Evolutionary conservation across 2,329 filamentous ascomycete genomes (phyloP).

Genomic region (Ilyonectria sp.): DNA sequence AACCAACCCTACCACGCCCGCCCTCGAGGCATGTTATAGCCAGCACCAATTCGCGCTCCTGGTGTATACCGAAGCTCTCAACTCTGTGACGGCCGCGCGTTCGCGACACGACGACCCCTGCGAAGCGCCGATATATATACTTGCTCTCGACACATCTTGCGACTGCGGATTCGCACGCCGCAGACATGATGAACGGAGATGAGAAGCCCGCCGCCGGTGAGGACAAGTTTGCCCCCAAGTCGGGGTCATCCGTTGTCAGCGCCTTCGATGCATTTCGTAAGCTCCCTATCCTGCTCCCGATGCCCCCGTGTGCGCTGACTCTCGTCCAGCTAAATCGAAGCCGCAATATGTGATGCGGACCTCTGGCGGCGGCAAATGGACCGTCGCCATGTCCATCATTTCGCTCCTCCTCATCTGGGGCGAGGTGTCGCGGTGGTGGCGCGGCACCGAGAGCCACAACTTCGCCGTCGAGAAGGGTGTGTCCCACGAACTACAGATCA

Average conservation of each 20-base stretch:
- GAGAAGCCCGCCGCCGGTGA: constrained; percentile 78
- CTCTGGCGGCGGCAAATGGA: constrained; percentile 93
- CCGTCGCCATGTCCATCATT: constrained; percentile 82
- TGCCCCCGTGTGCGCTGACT: constrained; percentile 32
- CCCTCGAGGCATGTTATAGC: constrained; percentile 43
- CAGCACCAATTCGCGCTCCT: constrained; percentile 36
- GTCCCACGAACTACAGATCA: constrained; percentile 90
- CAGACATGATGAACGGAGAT: constrained; percentile 81
- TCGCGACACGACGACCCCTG: constrained; percentile 28
- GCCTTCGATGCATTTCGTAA: constrained; percentile 98
- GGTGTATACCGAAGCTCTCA: constrained; percentile 36
- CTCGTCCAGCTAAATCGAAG: constrained; percentile 88
- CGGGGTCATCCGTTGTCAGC: constrained; percentile 73
- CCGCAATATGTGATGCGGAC: constrained; percentile 90
- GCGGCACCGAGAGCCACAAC: constrained; percentile 86
- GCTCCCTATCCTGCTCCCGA: constrained; percentile 50
- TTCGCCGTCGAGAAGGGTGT: constrained; percentile 96
- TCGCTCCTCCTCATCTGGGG: constrained; percentile 83
- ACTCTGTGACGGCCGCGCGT: constrained; percentile 24
- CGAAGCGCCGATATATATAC: constrained; percentile 28
- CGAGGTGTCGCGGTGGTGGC: constrained; percentile 88
- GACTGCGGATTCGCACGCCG: constrained; percentile 2
- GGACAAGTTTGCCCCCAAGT: constrained; percentile 83
- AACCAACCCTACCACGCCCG: constrained; percentile 5
- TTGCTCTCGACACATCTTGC: constrained; percentile 25